Evolutionary conservation across 2,329 filamentous ascomycete species (phyloP).

Genomic region (Colletotrichum liriopes): DNA sequence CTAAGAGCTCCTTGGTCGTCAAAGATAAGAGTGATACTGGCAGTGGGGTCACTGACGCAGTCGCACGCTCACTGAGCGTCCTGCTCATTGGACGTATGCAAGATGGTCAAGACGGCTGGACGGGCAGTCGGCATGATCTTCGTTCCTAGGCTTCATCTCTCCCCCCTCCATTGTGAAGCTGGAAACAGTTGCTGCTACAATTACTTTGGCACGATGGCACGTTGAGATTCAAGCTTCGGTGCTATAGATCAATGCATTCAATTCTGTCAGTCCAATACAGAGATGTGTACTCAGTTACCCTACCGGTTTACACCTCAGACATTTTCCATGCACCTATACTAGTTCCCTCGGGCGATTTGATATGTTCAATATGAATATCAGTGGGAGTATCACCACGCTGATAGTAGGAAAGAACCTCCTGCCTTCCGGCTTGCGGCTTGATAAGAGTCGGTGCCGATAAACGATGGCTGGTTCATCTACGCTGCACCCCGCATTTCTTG

Average conservation of each 20-base stretch:
- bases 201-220: not conserved
- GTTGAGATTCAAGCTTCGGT: not conserved
- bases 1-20: not conserved
- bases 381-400: accelerated
- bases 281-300: not conserved
- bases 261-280: not conserved
- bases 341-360: not conserved
- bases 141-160: not conserved
- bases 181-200: not conserved
- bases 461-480: too few species aligned
- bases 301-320: not conserved
- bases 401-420: too few species aligned
- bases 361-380: too few species aligned
- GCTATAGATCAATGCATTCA: not conserved
- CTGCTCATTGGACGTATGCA: not conserved
- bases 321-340: too few species aligned
- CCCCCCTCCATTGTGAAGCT: not conserved
- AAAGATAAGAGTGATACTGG: conserved; percentile 9
- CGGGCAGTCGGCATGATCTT: not conserved
- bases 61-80: not conserved
- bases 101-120: not conserved
- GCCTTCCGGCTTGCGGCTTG: not conserved
- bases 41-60: conserved; percentile 4
- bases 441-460: not conserved
- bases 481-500: not conserved